Conservation (phyloP, 306 rosid genomes). For the Gynostemma pentaphyllum region DNA sequence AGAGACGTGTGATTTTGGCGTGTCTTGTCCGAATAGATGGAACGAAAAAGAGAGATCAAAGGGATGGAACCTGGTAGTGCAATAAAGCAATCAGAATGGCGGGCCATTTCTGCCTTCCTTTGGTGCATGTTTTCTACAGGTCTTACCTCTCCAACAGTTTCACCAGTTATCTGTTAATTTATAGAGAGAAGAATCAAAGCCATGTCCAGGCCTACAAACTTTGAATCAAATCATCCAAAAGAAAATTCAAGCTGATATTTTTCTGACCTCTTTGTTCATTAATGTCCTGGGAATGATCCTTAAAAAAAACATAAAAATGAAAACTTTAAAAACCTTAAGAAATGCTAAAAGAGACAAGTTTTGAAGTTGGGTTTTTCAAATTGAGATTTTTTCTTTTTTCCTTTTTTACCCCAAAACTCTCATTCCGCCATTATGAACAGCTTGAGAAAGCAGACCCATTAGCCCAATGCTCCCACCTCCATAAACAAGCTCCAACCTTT, state of each 20-base stretch:
- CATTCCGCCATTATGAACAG: constrained; percentile 47
- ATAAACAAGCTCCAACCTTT: constrained; percentile 39
- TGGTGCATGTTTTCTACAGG: constrained; percentile 53
- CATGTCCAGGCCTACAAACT: neutral
- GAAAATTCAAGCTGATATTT: neutral
- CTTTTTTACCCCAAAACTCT: constrained; percentile 47
- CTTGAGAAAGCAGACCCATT: constrained; percentile 47
- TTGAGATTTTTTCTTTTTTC: too few relatives aligned
- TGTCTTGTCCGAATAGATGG: neutral
- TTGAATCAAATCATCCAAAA: neutral
- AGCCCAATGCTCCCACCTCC: constrained; percentile 54
- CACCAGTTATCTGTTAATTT: constrained; percentile 39
- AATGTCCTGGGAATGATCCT: constrained; percentile 45
- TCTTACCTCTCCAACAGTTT: constrained; percentile 45
- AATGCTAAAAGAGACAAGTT: neutral
- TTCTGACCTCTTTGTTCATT: constrained; percentile 33
- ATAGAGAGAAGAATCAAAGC: neutral
- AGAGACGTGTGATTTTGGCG: too few relatives aligned
- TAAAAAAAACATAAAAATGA: neutral
- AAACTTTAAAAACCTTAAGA: neutral
- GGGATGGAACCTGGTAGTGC: constrained; percentile 46
- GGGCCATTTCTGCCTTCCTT: constrained; percentile 65
- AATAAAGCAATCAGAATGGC: constrained; percentile 49
- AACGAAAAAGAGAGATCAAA: neutral
- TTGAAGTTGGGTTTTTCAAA: too few relatives aligned